A percentile compares a stretch with the other conserved stretches of the same genome.
phyloP scores from a whole-genome alignment of 495 filamentous ascomycete genomes.

The Xylaria sp. region DNA sequence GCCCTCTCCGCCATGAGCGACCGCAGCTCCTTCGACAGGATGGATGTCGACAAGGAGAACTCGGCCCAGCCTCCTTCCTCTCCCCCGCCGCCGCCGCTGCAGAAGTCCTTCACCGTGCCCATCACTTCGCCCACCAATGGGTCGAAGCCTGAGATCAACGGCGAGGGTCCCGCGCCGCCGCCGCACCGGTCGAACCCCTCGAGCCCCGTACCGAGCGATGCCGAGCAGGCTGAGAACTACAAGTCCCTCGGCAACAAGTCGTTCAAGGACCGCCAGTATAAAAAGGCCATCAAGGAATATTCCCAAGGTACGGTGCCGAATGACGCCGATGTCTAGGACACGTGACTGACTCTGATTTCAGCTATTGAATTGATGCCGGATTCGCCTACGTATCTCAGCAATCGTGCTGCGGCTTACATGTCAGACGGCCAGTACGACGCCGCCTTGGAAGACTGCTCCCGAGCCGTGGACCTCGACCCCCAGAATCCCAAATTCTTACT shows the following conservation, averaged over 20 bases:
- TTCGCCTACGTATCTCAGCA: constrained; percentile 89
- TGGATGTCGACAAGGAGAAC: constrained; percentile 82
- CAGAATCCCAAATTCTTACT: constrained; percentile 85
- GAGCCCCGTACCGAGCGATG: constrained; percentile 60
- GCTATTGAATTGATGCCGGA: constrained; percentile 81
- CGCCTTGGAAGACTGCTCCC: constrained; percentile 84
- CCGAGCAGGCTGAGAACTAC: constrained; percentile 82
- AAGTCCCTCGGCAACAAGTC: constrained; percentile 94
- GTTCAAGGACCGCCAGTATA: constrained; percentile 90
- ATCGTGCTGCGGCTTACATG: constrained; percentile 94
- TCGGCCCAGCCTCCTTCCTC: constrained; percentile 55
- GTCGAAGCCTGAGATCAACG: constrained; percentile 45
- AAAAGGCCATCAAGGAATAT: constrained; percentile 86
- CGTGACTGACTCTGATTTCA: constrained; percentile 46
- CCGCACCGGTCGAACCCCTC: constrained; percentile 73
- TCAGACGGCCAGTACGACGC: constrained; percentile 75
- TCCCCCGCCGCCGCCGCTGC: constrained; percentile 47
- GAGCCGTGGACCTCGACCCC: constrained; percentile 80
- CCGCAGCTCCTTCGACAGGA: constrained; percentile 64
- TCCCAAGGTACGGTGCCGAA: constrained; percentile 73
- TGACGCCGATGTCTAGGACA: not conserved
- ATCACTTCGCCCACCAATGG: constrained; percentile 42
- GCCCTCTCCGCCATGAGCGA: constrained; percentile 73
- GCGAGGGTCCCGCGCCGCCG: constrained; percentile 74
- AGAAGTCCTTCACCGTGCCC: constrained; percentile 46